These are phyloP conservation scores for Torulaspora gathmanii DNA, from an alignment of 805 yeast genomes.

Conservation along the genomic window DNA sequence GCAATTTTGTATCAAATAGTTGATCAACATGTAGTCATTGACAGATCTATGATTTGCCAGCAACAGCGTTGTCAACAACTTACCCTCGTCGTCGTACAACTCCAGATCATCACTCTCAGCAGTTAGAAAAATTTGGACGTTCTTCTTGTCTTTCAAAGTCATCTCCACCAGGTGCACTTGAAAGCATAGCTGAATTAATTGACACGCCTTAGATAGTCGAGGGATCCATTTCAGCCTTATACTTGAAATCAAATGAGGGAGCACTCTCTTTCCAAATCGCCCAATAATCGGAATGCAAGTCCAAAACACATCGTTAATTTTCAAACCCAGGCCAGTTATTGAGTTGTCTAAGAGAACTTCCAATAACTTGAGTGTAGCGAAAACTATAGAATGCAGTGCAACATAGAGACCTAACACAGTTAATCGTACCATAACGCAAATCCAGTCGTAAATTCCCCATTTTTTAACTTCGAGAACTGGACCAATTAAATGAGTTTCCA, in stretches of 20 bases:
- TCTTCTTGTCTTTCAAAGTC: slow-evolving; percentile 21
- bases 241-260: slow-evolving; percentile 1
- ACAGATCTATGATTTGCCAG: slow-evolving; percentile 60
- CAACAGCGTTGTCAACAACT: slow-evolving; percentile 21
- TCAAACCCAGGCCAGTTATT: background rate
- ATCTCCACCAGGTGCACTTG: slow-evolving; percentile 20
- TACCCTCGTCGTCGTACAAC: slow-evolving; percentile 8
- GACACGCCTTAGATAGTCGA: slow-evolving; percentile 9
- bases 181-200: slow-evolving; percentile 15
- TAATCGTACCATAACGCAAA: slow-evolving; percentile 5
- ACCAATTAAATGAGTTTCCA: slow-evolving; percentile 28
- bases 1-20: slow-evolving; percentile 31
- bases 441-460: slow-evolving; percentile 18
- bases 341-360: slow-evolving; percentile 9
- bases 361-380: background rate
- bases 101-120: slow-evolving; percentile 24
- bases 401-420: slow-evolving; percentile 10
- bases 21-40: slow-evolving; percentile 59
- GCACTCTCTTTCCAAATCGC: slow-evolving; percentile 5
- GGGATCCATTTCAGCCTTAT: slow-evolving; percentile 11
- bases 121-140: slow-evolving; percentile 24
- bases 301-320: slow-evolving; percentile 13
- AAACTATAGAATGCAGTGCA: slow-evolving; percentile 8
- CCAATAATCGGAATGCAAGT: slow-evolving; percentile 23
- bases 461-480: slow-evolving; percentile 9